Base-by-base conservation (phyloP, 805 yeast genomes). In the Starmerella stellata region DNA sequence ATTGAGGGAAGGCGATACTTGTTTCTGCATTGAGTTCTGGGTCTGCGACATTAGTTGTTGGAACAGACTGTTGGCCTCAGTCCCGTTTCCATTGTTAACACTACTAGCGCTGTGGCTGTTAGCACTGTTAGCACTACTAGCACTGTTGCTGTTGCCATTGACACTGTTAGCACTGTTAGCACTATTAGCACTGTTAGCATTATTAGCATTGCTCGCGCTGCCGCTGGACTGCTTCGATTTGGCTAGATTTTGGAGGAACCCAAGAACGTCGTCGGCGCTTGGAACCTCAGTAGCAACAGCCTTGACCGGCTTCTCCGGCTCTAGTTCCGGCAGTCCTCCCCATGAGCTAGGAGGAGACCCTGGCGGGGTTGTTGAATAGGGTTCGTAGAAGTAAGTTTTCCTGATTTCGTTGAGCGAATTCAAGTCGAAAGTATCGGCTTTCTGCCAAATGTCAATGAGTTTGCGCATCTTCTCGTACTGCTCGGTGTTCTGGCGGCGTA, bases 401-500 rank as follows among this genome's bases (percentile, higher is more conserved):
- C 75, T 70, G 42, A 81, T 67, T 16, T 66, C 54, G 34, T 65
- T 58, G 39, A 90, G 62, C 24, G 66, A 60, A 30, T 65, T 64
- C 32, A 70, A 68, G 39, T 65, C 64, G 60, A 90, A 87, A 14
- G 94, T 78, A 32, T 72, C 73, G 28, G 83, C 77, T 46, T 80
- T 74, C 48, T 74, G 80, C 98, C 98, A 90, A 51, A 90, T 85
- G 46, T 81, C 93, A 47, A 90, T 69, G 49, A 90, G 66, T 59
- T 83, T 87, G 51, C 74, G 64, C 49, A 83, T 71, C 57, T 85
- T 90, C 42, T 73, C 82, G 34, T 43, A 48, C 35, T 42, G 47
- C 34, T 45, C 51, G 15, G 39, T 30, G 15, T 39, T 34, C 37
- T 46, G 52, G 11, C 38, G 42, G 18, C 50, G 46, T 14, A 46